Conservation (phyloP, 2,329 filamentous ascomycete species). For the Microthyrium microscopicum region DNA sequence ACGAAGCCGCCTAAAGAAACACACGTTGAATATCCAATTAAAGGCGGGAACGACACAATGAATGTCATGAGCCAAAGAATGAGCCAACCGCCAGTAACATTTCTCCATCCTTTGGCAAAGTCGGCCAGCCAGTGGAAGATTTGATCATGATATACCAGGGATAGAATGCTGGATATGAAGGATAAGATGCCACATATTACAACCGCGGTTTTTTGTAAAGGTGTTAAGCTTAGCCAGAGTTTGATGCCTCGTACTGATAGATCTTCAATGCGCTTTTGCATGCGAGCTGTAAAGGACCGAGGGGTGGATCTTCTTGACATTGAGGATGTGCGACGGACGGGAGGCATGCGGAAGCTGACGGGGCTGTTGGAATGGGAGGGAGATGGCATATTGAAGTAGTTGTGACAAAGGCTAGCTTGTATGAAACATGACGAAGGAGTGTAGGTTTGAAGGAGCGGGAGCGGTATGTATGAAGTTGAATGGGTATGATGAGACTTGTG, state of each 20-base stretch:
- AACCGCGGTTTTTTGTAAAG: conserved; percentile 45
- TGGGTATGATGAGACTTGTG: no score
- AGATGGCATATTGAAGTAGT: conserved; percentile 1
- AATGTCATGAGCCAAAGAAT: conserved; percentile 65
- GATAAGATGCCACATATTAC: conserved; percentile 32
- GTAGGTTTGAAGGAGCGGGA: not conserved
- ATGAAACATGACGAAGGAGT: not conserved
- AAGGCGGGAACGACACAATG: conserved; percentile 64
- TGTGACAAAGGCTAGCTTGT: not conserved
- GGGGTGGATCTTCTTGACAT: not conserved
- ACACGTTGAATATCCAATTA: conserved; percentile 74
- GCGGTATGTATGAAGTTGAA: not conserved
- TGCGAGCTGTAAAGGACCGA: conserved; percentile 3
- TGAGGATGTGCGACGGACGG: not conserved
- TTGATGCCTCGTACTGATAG: no score
- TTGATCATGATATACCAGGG: conserved; percentile 60
- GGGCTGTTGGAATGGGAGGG: conserved; percentile 3
- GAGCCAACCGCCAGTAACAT: conserved; percentile 51
- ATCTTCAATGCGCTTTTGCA: conserved; percentile 26
- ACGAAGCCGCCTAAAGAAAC: conserved; percentile 54
- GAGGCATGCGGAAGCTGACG: not conserved
- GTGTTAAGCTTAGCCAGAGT: conserved; percentile 37
- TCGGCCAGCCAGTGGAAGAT: conserved; percentile 66
- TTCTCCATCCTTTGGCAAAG: conserved; percentile 59
- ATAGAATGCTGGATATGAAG: conserved; percentile 45